Evolutionary conservation across 2,329 filamentous ascomycete species (phyloP).

Genomic region (Parastagonospora nodorum): DNA sequence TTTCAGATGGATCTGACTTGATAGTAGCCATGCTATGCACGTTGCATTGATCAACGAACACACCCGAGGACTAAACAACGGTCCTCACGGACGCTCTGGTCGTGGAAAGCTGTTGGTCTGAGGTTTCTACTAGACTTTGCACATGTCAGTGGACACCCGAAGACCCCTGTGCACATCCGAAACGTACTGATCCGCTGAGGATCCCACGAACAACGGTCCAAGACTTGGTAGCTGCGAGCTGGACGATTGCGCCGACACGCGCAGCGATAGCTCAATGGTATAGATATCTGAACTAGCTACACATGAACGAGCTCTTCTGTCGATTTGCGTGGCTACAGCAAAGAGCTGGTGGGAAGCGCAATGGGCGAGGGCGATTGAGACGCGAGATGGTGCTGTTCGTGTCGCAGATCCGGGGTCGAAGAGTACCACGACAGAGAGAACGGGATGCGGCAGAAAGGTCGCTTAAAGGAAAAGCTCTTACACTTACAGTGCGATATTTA

Average conservation of each 20-base stretch:
- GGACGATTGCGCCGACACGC: neutral
- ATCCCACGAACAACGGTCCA: too few species aligned
- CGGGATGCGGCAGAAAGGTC: conserved; percentile 12
- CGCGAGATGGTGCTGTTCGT: conserved; percentile 31
- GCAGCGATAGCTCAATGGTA: neutral
- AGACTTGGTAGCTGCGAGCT: neutral
- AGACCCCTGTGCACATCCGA: conserved; percentile 26
- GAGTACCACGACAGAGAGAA: conserved; percentile 19
- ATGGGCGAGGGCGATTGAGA: conserved; percentile 32
- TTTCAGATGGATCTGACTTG: conserved; percentile 38
- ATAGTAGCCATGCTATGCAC: conserved; percentile 41
- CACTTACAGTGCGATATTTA: conserved; percentile 29
- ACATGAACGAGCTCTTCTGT: neutral
- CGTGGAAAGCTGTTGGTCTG: conserved; percentile 12
- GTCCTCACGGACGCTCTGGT: conserved; percentile 8
- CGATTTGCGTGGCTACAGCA: neutral
- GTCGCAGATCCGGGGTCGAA: conserved; percentile 32
- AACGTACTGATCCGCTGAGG: conserved; percentile 24
- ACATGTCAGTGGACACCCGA: conserved; percentile 28
- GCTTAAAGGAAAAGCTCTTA: conserved; percentile 21
- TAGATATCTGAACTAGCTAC: neutral
- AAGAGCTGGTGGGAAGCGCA: conserved; percentile 1
- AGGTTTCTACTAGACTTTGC: conserved; percentile 15
- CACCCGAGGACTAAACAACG: conserved; percentile 16
- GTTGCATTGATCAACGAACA: conserved; percentile 33